A percentile compares a stretch with the other conserved stretches of the same genome.
Evolutionary conservation across 768 basidiomycete species (phyloP).

Genomic region (Pleurotus ostreatus): DNA sequence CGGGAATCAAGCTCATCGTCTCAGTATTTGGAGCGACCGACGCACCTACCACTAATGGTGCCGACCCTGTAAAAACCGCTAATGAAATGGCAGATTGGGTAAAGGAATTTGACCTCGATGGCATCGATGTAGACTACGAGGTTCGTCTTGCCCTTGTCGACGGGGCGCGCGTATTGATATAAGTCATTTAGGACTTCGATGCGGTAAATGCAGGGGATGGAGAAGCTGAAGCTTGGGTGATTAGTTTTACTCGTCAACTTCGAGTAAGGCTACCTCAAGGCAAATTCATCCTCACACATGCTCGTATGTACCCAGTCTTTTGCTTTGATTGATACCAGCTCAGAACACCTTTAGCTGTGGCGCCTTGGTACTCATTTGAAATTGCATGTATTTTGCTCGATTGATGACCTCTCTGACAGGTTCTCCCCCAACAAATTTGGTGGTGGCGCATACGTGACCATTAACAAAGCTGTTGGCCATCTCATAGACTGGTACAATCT

Average conservation of each 20-base stretch:
- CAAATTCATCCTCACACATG: constrained; percentile 50
- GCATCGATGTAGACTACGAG: constrained; percentile 75
- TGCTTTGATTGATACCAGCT: background rate
- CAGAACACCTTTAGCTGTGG: constrained; percentile 32
- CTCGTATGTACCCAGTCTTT: constrained; percentile 33
- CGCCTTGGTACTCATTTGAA: constrained; percentile 34
- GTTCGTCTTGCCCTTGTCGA: constrained; percentile 13
- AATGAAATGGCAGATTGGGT: constrained; percentile 66
- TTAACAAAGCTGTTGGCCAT: constrained; percentile 49
- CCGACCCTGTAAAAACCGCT: constrained; percentile 62
- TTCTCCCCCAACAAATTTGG: constrained; percentile 36
- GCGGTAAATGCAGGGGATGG: constrained; percentile 51
- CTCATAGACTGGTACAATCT: constrained; percentile 65
- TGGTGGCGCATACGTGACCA: constrained; percentile 52
- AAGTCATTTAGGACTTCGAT: constrained; percentile 34
- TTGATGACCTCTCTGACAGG: constrained; percentile 19
- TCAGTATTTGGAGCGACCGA: constrained; percentile 60
- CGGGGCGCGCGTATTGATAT: background rate
- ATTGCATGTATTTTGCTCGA: too few species aligned
- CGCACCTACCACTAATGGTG: constrained; percentile 50
- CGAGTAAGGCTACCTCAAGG: constrained; percentile 44
- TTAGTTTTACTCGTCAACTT: constrained; percentile 49
- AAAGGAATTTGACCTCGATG: constrained; percentile 55
- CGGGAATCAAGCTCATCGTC: constrained; percentile 60
- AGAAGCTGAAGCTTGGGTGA: constrained; percentile 54